These are phyloP conservation scores for Pleurotus pulmonarius DNA, from an alignment of 768 basidiomycete genomes.

Conservation along the genomic window DNA sequence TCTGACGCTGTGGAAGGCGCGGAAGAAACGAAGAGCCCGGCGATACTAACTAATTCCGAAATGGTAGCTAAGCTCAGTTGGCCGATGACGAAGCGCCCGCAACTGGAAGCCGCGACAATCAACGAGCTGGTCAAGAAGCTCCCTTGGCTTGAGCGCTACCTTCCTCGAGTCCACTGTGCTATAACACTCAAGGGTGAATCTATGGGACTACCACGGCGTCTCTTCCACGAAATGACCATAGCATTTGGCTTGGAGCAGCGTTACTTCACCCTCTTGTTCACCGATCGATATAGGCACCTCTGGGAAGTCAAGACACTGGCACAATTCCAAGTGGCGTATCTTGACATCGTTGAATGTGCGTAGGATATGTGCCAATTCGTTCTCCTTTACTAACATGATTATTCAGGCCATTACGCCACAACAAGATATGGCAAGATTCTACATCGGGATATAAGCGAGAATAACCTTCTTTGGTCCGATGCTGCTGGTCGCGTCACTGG, in stretches of 20 bases:
- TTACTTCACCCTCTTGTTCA: conserved; percentile 14
- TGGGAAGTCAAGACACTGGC: conserved; percentile 17
- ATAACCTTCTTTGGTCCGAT: conserved; percentile 21
- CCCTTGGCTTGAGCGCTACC: no score
- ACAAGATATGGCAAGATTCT: conserved; percentile 14
- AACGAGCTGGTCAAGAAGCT: no score
- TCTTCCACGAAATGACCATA: neutral
- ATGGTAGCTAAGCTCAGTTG: no score
- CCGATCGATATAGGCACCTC: conserved; percentile 16
- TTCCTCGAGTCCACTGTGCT: neutral
- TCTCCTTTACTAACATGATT: no score
- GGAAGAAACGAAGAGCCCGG: no score
- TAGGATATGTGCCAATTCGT: no score
- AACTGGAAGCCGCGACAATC: no score
- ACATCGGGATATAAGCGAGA: conserved; percentile 27
- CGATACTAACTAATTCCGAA: no score
- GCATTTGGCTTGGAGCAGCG: conserved; percentile 9
- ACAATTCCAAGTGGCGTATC: conserved; percentile 17
- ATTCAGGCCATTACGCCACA: no score
- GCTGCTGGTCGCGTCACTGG: conserved; percentile 11
- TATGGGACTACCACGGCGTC: conserved; percentile 10
- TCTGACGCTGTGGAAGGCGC: no score
- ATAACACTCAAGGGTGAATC: conserved; percentile 1
- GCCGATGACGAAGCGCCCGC: no score
- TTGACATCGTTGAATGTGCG: no score